Percentiles rank a stretch among this genome's conserved stretches.
phyloP scores from a whole-genome alignment of 306 rosid genomes.

The Clitoria ternatea region DNA sequence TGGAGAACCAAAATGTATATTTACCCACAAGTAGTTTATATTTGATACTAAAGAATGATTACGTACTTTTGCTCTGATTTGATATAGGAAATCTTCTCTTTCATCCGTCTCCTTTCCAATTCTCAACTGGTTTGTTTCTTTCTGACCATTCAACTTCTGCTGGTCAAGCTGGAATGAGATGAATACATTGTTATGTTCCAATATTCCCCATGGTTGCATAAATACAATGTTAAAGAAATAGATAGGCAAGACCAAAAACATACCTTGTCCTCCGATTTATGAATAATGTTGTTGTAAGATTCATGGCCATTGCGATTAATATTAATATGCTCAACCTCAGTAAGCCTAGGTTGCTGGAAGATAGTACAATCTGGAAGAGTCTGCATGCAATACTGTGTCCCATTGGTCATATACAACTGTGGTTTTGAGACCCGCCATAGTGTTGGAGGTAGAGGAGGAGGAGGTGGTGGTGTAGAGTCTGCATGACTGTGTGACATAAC shows the following conservation, averaged over 20 bases:
- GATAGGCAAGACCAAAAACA: background rate
- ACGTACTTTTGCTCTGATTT: conserved; percentile 76
- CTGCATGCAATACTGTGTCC: conserved; percentile 25
- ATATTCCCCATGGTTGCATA: conserved; percentile 1
- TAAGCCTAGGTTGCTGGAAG: conserved; percentile 32
- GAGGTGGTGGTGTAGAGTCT: conserved; percentile 54
- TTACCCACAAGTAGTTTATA: background rate
- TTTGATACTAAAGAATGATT: background rate
- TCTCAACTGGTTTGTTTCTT: conserved; percentile 40
- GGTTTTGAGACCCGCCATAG: conserved; percentile 56
- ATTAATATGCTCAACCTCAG: conserved; percentile 35
- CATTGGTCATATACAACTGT: conserved; percentile 41
- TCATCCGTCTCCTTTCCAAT: conserved; percentile 49
- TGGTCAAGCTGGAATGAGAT: conserved; percentile 29
- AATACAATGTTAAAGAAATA: background rate
- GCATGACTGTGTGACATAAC: conserved; percentile 21
- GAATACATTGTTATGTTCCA: conserved; percentile 10
- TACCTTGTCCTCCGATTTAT: conserved; percentile 50
- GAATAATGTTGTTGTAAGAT: conserved; percentile 32
- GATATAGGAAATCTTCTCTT: conserved; percentile 76
- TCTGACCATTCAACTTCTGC: conserved; percentile 38
- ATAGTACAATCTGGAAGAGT: conserved; percentile 35
- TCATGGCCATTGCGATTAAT: conserved; percentile 20
- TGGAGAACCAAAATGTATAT: background rate
- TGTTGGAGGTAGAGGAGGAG: conserved; percentile 74